Conservation (phyloP, 177 flowering plant genomes). For the Vitis hybrid region DNA sequence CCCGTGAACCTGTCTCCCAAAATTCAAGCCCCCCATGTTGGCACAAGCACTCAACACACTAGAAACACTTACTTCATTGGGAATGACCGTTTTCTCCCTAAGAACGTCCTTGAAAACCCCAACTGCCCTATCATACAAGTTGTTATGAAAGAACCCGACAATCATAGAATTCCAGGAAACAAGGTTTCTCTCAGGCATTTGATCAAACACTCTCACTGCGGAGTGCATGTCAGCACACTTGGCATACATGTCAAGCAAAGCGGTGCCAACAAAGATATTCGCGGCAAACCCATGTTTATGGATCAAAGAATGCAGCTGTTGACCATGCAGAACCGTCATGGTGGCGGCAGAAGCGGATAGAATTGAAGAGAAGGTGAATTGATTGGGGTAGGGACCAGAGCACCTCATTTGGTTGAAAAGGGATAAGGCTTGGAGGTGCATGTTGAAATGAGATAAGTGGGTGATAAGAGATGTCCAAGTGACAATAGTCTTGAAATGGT, state of each 20-base stretch:
- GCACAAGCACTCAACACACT: slow-evolving; percentile 57
- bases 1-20: slow-evolving; percentile 64
- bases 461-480: slow-evolving; percentile 62
- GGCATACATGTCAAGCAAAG: slow-evolving; percentile 57
- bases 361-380: slow-evolving; percentile 59
- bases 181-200: slow-evolving; percentile 57
- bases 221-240: slow-evolving; percentile 34
- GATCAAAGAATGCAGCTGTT: slow-evolving; percentile 47
- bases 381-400: slow-evolving; percentile 42
- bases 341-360: slow-evolving; percentile 45
- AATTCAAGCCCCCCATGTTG: slow-evolving; percentile 23
- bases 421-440: slow-evolving; percentile 36
- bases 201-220: slow-evolving; percentile 49
- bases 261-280: slow-evolving; percentile 53
- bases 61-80: slow-evolving; percentile 59
- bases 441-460: slow-evolving; percentile 34
- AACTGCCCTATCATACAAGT: slow-evolving; percentile 34
- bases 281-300: slow-evolving; percentile 40
- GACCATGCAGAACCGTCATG: slow-evolving; percentile 28
- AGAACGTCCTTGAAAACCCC: slow-evolving; percentile 31
- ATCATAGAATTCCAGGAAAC: slow-evolving; percentile 74
- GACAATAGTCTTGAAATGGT: slow-evolving; percentile 31
- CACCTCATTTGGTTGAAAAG: slow-evolving; percentile 45
- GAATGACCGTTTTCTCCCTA: slow-evolving; percentile 24
- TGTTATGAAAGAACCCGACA: slow-evolving; percentile 46